phyloP scores from a whole-genome alignment of 2,329 filamentous ascomycete genomes.

The Microdochium paspali region DNA sequence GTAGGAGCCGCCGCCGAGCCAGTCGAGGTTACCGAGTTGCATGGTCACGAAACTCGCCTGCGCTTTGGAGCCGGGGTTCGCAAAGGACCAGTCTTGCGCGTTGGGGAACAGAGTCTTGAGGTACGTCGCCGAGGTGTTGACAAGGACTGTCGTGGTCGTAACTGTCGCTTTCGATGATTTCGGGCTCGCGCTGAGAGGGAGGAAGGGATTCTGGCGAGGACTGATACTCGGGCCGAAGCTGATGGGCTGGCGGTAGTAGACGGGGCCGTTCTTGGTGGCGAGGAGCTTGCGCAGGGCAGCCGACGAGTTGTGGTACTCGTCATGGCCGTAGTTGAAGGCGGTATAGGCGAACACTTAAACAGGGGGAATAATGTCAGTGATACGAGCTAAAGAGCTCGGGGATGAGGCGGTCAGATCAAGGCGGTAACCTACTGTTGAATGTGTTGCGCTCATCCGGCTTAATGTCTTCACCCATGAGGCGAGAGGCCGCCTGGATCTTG shows the following conservation, averaged over 20 bases:
- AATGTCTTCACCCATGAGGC: conserved; percentile 37
- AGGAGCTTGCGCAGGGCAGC: conserved; percentile 40
- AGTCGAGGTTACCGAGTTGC: conserved; percentile 41
- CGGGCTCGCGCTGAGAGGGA: conserved; percentile 1
- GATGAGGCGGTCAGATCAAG: neutral
- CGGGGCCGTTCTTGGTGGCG: conserved; percentile 24
- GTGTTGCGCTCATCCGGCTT: conserved; percentile 22
- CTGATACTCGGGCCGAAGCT: conserved; percentile 36
- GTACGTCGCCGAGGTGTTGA: conserved; percentile 38
- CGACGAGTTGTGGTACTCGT: conserved; percentile 45
- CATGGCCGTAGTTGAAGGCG: conserved; percentile 45
- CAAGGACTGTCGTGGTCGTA: conserved; percentile 34
- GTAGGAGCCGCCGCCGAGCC: conserved; percentile 53
- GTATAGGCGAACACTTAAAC: conserved; percentile 30
- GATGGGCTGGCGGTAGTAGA: conserved; percentile 33
- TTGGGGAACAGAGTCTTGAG: conserved; percentile 38
- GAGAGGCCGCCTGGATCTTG: conserved; percentile 46
- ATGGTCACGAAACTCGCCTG: conserved; percentile 31
- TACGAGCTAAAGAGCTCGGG: neutral
- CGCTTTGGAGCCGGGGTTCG: conserved; percentile 29
- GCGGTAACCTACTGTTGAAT: conserved; percentile 27
- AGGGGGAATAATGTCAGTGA: neutral
- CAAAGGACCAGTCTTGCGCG: conserved; percentile 26
- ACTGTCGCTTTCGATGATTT: conserved; percentile 22
- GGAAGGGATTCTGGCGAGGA: conserved; percentile 22